Conservation (phyloP, 2,329 filamentous ascomycete species). For the Aspergillus arachidicola region DNA sequence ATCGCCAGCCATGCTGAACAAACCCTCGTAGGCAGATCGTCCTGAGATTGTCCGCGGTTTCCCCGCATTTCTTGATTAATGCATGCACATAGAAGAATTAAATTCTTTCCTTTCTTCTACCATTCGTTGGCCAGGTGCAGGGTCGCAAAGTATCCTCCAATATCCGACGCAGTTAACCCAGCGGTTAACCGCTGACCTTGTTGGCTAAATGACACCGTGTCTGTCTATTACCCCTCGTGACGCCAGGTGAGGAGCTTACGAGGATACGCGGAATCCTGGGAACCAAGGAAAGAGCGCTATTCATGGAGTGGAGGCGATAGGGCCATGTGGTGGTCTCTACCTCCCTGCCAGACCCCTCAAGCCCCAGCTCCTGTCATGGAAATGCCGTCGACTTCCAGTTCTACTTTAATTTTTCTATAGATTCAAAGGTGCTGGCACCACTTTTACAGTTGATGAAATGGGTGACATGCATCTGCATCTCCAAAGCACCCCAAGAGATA, state of each 20-base stretch:
- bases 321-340: not conserved
- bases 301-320: not conserved
- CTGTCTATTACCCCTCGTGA: not conserved
- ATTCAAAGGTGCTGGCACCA: not conserved
- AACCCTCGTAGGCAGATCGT: constrained; percentile 1
- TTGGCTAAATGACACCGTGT: not conserved
- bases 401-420: not conserved
- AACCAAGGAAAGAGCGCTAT: not conserved
- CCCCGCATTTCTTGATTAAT: constrained; percentile 3
- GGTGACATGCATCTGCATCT: not conserved
- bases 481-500: not conserved
- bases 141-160: not conserved
- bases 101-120: not conserved
- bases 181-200: constrained; percentile 1
- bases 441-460: not conserved
- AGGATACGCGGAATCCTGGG: not conserved
- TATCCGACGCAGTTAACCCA: not conserved
- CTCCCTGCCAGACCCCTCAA: not conserved
- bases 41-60: constrained; percentile 6
- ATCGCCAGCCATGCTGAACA: not conserved
- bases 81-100: not conserved
- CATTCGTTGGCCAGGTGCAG: not conserved
- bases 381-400: not conserved
- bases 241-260: not conserved
- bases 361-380: not conserved